These are phyloP conservation scores for Leucosporidium yakuticum DNA, from an alignment of 768 basidiomycete species.

Conservation along the genomic window DNA sequence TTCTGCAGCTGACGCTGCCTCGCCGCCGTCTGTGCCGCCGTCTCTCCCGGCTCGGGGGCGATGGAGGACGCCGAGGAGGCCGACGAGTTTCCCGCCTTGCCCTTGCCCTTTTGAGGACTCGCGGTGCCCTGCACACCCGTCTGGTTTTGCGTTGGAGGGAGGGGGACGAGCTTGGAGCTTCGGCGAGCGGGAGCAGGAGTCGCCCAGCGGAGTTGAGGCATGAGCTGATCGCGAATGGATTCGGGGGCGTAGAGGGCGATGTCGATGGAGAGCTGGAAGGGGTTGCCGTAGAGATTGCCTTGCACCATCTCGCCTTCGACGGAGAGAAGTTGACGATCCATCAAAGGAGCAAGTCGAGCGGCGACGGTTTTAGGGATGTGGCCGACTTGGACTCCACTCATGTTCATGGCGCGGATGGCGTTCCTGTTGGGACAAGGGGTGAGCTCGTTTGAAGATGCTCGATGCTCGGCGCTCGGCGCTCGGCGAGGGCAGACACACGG, in stretches of 20 bases:
- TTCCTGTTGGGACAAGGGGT: not conserved
- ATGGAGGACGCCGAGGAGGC: not conserved
- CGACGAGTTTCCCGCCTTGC: not conserved
- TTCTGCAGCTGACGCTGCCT: conserved; percentile 1
- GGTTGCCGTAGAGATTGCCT: not conserved
- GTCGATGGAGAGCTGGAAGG: not conserved
- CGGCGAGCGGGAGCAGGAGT: not conserved
- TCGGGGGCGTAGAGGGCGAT: not conserved
- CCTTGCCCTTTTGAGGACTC: not conserved
- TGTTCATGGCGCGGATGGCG: not conserved
- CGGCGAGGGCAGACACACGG: not conserved
- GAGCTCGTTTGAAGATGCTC: not conserved
- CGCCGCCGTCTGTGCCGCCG: not conserved
- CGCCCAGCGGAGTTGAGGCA: not conserved
- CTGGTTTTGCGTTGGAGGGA: too few species aligned
- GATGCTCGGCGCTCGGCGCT: too few species aligned
- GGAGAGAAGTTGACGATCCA: not conserved
- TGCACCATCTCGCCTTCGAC: not conserved
- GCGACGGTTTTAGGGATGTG: not conserved
- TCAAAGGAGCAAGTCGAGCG: not conserved
- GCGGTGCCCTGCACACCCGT: too few species aligned
- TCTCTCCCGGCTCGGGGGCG: not conserved
- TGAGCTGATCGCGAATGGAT: not conserved
- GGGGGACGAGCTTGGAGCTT: too few species aligned
- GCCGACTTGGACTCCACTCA: not conserved